Evolutionary conservation across 2,329 filamentous ascomycete species (phyloP).

Genomic region (Rhinocladiella mackenziei): DNA sequence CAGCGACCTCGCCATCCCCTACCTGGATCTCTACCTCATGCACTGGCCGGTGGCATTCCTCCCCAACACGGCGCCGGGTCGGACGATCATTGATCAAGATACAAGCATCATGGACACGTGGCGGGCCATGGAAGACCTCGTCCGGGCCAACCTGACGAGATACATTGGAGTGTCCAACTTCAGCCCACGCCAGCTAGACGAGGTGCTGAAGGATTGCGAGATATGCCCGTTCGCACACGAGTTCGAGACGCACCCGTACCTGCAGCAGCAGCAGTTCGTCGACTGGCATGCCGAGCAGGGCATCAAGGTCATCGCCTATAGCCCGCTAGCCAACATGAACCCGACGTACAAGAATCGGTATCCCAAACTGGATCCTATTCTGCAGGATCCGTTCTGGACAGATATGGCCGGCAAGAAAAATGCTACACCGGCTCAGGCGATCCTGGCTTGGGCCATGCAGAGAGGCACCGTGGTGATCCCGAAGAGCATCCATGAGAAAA

Average conservation of each 20-base stretch:
- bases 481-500: conserved; percentile 44
- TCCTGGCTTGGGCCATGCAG: conserved; percentile 49
- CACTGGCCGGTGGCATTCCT: conserved; percentile 41
- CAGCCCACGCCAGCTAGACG: conserved; percentile 31
- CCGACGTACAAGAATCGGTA: conserved; percentile 42
- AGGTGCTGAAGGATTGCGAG: conserved; percentile 28
- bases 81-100: conserved; percentile 31
- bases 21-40: conserved; percentile 46
- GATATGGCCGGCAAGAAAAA: conserved; percentile 41
- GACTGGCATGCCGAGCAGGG: conserved; percentile 35
- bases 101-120: conserved; percentile 45
- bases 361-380: conserved; percentile 34
- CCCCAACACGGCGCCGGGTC: conserved; percentile 29
- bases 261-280: conserved; percentile 37
- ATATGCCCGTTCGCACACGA: conserved; percentile 35
- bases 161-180: conserved; percentile 65
- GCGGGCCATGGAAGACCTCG: conserved; percentile 61
- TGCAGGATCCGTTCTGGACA: conserved; percentile 42
- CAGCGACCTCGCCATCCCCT: conserved; percentile 37
- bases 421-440: conserved; percentile 43
- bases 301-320: conserved; percentile 40
- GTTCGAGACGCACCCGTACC: conserved; percentile 40
- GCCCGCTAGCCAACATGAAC: conserved; percentile 44
- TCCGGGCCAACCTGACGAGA: conserved; percentile 49
- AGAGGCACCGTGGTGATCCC: conserved; percentile 50